A percentile compares a stretch with the other conserved stretches of the same genome.
phyloP scores from a whole-genome alignment of 2,329 filamentous ascomycete species.

The Ophiocordyceps polyrhachis-furcata region DNA sequence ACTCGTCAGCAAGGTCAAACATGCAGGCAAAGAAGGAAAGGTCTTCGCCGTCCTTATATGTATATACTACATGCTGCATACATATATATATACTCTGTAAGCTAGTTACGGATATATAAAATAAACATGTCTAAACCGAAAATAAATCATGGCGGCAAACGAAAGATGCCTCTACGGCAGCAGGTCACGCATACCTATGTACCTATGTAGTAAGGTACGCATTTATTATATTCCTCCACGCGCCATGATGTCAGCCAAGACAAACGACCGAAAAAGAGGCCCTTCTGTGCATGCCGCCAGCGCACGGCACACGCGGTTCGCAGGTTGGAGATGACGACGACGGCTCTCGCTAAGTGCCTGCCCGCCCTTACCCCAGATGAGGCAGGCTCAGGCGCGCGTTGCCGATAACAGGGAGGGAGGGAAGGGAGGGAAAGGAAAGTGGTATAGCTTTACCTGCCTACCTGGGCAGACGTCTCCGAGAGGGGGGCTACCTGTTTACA shows the following conservation, averaged over 20 bases:
- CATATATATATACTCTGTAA: not conserved
- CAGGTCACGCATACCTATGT: not conserved
- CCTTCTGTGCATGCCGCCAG: not conserved
- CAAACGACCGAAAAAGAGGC: not conserved
- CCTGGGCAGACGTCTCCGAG: not conserved
- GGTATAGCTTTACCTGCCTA: not conserved
- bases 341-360: not conserved
- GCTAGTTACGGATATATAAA: too few species aligned
- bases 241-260: not conserved
- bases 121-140: not conserved
- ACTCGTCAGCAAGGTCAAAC: not conserved
- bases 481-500: not conserved
- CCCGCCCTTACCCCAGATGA: not conserved
- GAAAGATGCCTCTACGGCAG: not conserved
- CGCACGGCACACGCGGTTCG: not conserved
- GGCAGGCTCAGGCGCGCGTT: not conserved
- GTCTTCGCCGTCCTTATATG: not conserved
- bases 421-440: not conserved
- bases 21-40: not conserved
- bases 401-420: not conserved
- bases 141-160: not conserved
- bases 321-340: not conserved
- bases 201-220: too few species aligned
- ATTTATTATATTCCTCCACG: too few species aligned
- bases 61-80: not conserved